Base-by-base conservation (phyloP, 169 alveolate genomes). In the Plasmodium cynomolgi region DNA sequence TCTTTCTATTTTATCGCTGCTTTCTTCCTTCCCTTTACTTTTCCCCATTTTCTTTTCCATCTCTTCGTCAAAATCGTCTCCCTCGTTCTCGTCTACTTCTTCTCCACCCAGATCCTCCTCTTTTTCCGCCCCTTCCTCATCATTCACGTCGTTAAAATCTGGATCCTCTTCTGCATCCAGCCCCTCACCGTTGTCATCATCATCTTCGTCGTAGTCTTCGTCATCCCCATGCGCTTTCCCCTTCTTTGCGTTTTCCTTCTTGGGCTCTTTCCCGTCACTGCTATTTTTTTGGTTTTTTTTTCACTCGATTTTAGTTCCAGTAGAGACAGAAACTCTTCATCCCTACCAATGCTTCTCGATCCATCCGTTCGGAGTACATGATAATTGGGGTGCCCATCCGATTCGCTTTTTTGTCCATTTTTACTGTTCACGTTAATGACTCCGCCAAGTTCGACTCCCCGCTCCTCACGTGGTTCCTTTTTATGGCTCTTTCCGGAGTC, bases 261-360 rank as follows among this genome's bases (percentile, higher is more conserved):
- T 85, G 31, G 23, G 37, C 26, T n/a, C 56, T 50, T 74, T 84
- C 26, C 44, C 58, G 8, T 1, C 58, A 81, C n/a, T 81, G 13
- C 68, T 50, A 81, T 50, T 34, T 50, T 13, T 33, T 41, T 23
- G 29, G 0, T 50, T 56, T 75, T 85, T 56, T 85, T 85, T 6
- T 37, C 85, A 75, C 29, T 85, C 47, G 68, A 74, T 13, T 85
- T 75, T 85, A 75, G 11, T 58, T 85, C 47, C 33, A 85, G 26
- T 17, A 85, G 71, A 33, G 93, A 85, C n/a, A 85, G 47, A 8
- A 77, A 77, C 71, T 37, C 68, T 85, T 85, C 93, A 85, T 85
- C 33, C 68, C 31, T 85, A 3, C n/a, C 86, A 77, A 85, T 74
- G 8, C 33, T 41, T 31, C 29, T 20, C 29, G 54, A 34, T n/a